Base-by-base conservation (phyloP, 768 basidiomycete genomes). In the Lactarius hatsudake region DNA sequence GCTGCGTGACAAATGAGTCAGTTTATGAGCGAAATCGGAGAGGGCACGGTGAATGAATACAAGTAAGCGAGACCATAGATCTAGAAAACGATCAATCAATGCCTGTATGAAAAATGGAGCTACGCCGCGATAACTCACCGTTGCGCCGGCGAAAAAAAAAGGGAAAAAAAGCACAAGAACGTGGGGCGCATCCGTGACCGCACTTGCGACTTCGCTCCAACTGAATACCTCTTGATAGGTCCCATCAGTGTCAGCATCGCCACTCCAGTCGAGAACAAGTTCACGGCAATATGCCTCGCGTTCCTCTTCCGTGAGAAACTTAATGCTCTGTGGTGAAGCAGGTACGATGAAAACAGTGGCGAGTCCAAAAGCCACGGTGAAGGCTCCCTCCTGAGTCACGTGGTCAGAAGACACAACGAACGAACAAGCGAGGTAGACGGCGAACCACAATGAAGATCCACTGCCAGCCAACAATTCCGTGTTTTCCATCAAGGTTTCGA, bases 381-480 rank as follows among this genome's bases (percentile, higher is more conserved):
- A 85, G 2, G 83, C 75, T 0, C 90, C 90, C 75, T 90, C 84
- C 75, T 78, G 51, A 36, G 38, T 45, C 13, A 26, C 54, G 23
- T 28, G 43, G 54, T 36, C 12, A 10, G 23, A 48, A 53, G 53
- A 18, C 8, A 53, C 51, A 6, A 40, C 38, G 38, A 40, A 40
- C 15, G 38, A 40, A 40, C 38, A 6, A 26, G 18, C 6, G 42
- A 6, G 23, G 8, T 3, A 54, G 1, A 48, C 9, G 1, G 64
- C 74, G 1, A 73, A 83, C 82, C 38, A 87, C 77, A 62, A 86
- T 84, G 74, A 87, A 87, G 53, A 88, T 83, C 87, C 86, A 90
- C 15, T 83, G 79, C 87, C 87, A 89, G 0, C 84, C 87, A 3
- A 81, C 78, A 64, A 76, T 80, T 2, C 84, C 82, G 1, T 81